Conservation (phyloP, 1,139 yeast genomes). For the Taiozyma onychis region DNA sequence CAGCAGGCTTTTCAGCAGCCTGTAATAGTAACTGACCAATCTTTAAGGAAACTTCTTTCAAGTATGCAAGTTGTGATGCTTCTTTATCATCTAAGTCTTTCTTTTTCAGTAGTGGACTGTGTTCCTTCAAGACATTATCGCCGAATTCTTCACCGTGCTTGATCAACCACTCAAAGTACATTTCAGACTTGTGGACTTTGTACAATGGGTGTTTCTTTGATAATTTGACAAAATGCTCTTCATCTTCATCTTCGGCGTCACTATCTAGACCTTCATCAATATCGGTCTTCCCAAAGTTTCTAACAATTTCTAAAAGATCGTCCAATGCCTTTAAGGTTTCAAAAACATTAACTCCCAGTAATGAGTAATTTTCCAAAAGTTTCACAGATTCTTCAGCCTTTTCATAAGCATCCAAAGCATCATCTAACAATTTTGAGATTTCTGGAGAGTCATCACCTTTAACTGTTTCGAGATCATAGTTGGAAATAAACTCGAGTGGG, state of each 20-base stretch:
- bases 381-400: constrained; percentile 36
- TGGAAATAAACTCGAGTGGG: constrained; percentile 51
- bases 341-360: constrained; percentile 37
- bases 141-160: constrained; percentile 43
- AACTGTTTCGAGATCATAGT: constrained; percentile 36
- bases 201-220: constrained; percentile 49
- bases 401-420: constrained; percentile 40
- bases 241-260: constrained; percentile 37
- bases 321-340: constrained; percentile 52
- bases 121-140: constrained; percentile 15
- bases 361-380: constrained; percentile 24
- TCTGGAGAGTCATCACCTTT: constrained; percentile 29
- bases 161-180: constrained; percentile 50
- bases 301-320: constrained; percentile 60
- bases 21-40: constrained; percentile 59
- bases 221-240: constrained; percentile 35
- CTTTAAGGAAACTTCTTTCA: constrained; percentile 38
- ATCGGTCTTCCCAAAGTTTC: constrained; percentile 52
- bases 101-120: constrained; percentile 19
- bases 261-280: constrained; percentile 46
- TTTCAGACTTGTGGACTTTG: constrained; percentile 27
- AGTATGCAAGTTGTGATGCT: constrained; percentile 23
- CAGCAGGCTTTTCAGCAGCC: constrained; percentile 57
- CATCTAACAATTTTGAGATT: constrained; percentile 29
- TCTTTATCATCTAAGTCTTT: constrained; percentile 21